A percentile compares a stretch with the other conserved stretches of the same genome.
Evolutionary conservation across 1,139 yeast genomes (phyloP).

Genomic region (Blastobotrys niveus): DNA sequence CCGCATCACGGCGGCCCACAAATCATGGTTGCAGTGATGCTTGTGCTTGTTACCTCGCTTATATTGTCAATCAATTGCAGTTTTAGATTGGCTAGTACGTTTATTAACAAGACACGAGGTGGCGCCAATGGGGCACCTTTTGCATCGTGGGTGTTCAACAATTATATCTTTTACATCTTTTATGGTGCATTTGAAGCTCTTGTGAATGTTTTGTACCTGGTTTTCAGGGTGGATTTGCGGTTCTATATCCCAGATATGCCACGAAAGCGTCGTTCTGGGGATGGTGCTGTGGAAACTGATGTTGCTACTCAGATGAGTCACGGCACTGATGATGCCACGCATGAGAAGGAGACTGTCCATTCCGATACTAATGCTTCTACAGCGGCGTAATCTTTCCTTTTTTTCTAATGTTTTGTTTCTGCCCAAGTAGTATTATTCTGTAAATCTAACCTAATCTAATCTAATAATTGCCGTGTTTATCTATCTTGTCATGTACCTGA

Average conservation of each 20-base stretch:
- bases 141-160: constrained; percentile 42
- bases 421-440: no score
- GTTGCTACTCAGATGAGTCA: no score
- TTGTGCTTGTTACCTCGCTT: constrained; percentile 48
- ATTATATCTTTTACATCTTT: constrained; percentile 59
- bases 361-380: no score
- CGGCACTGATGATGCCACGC: no score
- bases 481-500: no score
- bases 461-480: no score
- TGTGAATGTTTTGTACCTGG: constrained; percentile 49
- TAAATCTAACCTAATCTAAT: no score
- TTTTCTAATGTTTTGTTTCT: no score
- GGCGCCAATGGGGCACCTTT: constrained; percentile 20
- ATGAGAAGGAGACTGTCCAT: no score
- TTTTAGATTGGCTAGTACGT: constrained; percentile 53
- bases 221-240: constrained; percentile 65
- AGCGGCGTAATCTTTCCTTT: no score
- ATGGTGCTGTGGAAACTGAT: not conserved
- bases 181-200: constrained; percentile 63
- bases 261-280: not conserved
- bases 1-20: constrained; percentile 42
- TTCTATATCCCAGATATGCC: constrained; percentile 65
- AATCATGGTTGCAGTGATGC: constrained; percentile 38
- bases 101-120: constrained; percentile 36
- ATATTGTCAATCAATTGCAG: constrained; percentile 52